Base-by-base conservation (phyloP, 1,284 basidiomycete genomes). In the Microbotryum intermedium region DNA sequence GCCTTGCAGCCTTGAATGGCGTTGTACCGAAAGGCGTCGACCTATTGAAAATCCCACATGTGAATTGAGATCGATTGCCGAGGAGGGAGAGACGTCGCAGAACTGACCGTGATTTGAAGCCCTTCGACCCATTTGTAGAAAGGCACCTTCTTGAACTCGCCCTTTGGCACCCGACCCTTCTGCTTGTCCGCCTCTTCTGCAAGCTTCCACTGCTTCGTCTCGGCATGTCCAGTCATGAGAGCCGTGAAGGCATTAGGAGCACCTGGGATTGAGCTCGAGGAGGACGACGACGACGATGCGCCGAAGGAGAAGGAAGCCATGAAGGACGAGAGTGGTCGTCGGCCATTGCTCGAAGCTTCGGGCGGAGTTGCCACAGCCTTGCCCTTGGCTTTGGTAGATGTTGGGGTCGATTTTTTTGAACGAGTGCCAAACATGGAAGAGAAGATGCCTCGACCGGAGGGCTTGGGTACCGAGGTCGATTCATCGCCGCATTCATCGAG, bases 91-190 rank as follows among this genome's bases (percentile, higher is more conserved):
- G 4, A 97, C 90, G n/a, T 80, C 78, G 3, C 92, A 1, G 91
- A 92, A 71, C 97, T 94, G 0, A 97, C 92, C 7, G 91, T 87
- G 50, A 97, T 88, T 1, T 93, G 91, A 92, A 97, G 97, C 3
- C 95, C 94, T 66, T 90, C 88, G 65, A 98, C 76, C 50, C 92
- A 82, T 77, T 95, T 97, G 76, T 93, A 95, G 73, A 95, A 95
- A 0, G 92, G 92, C 1, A 90, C 90, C 59, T 84, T 84, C 55
- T 88, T 45, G 85, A 79, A 29, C 80, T 81, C 56, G 2, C 66
- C 64, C 58, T 61, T 59, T 6, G 57, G 51, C 16, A 58, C 10
- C 42, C 30, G 59, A 21, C 50, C 74, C 61, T 59, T 67, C 47
- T 58, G 53, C 55, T 64, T 73, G 72, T 25, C 74, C 72, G 77